Base-by-base conservation (phyloP, 768 basidiomycete genomes). In the Hypholoma fasciculare region DNA sequence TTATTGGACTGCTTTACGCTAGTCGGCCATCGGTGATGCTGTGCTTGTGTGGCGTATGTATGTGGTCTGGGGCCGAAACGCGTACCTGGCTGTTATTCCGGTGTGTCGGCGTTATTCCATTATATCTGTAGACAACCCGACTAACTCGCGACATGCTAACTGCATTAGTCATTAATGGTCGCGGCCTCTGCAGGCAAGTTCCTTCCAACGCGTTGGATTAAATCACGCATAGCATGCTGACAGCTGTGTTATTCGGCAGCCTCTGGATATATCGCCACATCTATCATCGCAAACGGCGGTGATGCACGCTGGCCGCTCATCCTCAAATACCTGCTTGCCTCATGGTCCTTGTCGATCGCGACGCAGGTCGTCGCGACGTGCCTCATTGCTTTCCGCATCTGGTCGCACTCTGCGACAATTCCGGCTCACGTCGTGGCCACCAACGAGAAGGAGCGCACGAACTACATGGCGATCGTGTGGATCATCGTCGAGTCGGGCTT, bases 21-120 rank as follows among this genome's bases (percentile, higher is more conserved):
- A 54, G 53, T 54, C 53, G 11, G 53, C 53, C 19, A 54, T 54
- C n/a, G 53, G 53, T 0, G 53, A 54, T 34, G 53, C 53, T 44
- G 53, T 54, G 27, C 53, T 54, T 5, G 53, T 54, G 20, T 54
- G 53, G 53, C 53, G 53, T 36, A 54, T 54, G 53, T 37, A 54
- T 17, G 37, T 46, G 7, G 43, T 54, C n/a, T 54, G 53, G 53
- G 53, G 53, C 7, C 43, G 53, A 47, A 54, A 46, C 17, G n/a
- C 42, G 11, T 34, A 54, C 44, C 44, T 54, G 6, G 53, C 53
- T 37, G 12, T 54, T n/a, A 26, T 54, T 12, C 53, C 53, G 17
- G 53, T 54, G 17, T 3, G 53, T 54, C 26, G 3, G 19, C 23
- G 9, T 9, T n/a, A 19, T 38, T 27, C 30, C 36, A 46, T 46